Conservation (phyloP, 202 grass and related monocot species). For the Hordeum pubiflorum region DNA sequence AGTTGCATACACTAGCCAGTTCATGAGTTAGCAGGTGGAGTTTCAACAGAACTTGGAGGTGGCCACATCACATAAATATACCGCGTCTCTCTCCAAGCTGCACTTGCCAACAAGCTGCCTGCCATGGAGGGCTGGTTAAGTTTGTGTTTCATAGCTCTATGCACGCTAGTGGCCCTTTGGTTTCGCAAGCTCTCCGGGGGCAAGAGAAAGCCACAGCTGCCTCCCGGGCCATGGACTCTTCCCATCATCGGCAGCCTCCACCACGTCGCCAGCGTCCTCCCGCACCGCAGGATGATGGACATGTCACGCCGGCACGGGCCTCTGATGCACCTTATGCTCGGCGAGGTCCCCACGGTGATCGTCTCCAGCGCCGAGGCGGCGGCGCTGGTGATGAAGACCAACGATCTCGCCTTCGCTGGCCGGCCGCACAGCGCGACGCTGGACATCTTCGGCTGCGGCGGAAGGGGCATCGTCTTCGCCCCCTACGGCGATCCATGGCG, state of each 20-base stretch:
- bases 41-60: no score
- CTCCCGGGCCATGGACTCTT: background rate
- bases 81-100: no score
- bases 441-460: background rate
- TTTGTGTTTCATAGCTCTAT: background rate
- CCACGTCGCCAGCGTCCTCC: background rate
- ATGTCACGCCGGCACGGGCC: slow-evolving; percentile 8
- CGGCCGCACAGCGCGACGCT: background rate
- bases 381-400: background rate
- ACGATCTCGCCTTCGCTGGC: slow-evolving; percentile 26
- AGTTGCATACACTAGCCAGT: no score
- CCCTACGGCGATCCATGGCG: slow-evolving; percentile 14
- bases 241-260: slow-evolving; percentile 1
- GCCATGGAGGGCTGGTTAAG: background rate
- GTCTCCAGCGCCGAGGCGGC: slow-evolving; percentile 21
- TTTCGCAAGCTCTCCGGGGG: background rate
- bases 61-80: no score
- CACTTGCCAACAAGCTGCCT: no score
- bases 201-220: background rate
- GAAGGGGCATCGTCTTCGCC: background rate
- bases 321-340: slow-evolving; percentile 24
- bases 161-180: background rate
- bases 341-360: slow-evolving; percentile 11
- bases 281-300: background rate
- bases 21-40: no score